A percentile compares a stretch with the other conserved stretches of the same genome.
Conservation (phyloP, 192 early-diverging fungal species). For the Chytriomyces sp. region DNA sequence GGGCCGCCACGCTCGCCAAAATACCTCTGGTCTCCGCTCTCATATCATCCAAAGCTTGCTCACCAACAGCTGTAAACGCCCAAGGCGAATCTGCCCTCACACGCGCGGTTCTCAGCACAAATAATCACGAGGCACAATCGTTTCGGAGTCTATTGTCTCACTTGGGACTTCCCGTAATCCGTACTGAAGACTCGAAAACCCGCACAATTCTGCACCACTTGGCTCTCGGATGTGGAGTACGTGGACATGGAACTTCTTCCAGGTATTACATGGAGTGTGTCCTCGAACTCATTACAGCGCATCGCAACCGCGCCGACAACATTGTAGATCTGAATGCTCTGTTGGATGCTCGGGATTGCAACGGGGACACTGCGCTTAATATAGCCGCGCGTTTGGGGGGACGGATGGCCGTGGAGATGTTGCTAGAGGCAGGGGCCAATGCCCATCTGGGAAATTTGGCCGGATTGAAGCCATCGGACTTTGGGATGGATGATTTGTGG, state of each 20-base stretch:
- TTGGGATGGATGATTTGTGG: slow-evolving; percentile 41
- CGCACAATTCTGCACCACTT: slow-evolving; percentile 95
- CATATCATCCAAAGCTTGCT: slow-evolving; percentile 69
- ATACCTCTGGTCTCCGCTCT: slow-evolving; percentile 76
- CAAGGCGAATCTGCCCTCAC: slow-evolving; percentile 88
- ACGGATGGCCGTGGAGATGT: slow-evolving; percentile 73
- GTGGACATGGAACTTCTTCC: slow-evolving; percentile 71
- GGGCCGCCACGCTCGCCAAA: slow-evolving; percentile 88
- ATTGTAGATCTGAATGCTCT: slow-evolving; percentile 39
- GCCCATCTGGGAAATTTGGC: slow-evolving; percentile 69
- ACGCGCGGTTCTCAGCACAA: slow-evolving; percentile 82
- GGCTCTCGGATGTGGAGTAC: slow-evolving; percentile 66
- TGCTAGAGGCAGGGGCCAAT: slow-evolving; percentile 74
- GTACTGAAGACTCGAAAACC: slow-evolving; percentile 72
- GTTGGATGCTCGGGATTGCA: slow-evolving; percentile 67
- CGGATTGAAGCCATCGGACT: slow-evolving; percentile 78
- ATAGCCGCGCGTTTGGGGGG: slow-evolving; percentile 82
- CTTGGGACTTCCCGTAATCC: slow-evolving; percentile 71
- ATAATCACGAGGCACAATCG: slow-evolving; percentile 80
- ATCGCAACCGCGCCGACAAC: slow-evolving; percentile 37
- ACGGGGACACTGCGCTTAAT: slow-evolving; percentile 84
- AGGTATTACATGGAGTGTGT: slow-evolving; percentile 91
- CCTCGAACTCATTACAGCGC: slow-evolving; percentile 58
- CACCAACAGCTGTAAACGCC: slow-evolving; percentile 70
- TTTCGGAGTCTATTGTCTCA: slow-evolving; percentile 76